A percentile compares a stretch with the other conserved stretches of the same genome.
These are phyloP conservation scores for Dispira simplex DNA, from an alignment of 192 early-diverging fungal genomes.

Conservation along the genomic window DNA sequence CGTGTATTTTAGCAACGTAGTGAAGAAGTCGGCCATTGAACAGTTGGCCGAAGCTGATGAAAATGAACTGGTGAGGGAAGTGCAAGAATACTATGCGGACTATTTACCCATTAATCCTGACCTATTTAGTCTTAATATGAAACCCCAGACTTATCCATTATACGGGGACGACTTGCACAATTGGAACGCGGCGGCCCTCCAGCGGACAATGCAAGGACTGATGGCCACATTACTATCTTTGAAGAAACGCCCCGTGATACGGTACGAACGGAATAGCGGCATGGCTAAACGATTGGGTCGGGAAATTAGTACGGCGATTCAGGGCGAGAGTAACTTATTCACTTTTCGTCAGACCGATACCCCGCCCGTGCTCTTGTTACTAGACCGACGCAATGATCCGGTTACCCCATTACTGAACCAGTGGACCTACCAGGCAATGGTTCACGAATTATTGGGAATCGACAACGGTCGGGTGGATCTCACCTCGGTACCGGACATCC, in stretches of 20 bases:
- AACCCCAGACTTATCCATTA: constrained; percentile 38
- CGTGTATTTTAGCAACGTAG: constrained; percentile 89
- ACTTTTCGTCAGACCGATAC: constrained; percentile 66
- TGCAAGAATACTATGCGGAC: constrained; percentile 95
- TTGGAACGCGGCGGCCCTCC: constrained; percentile 70
- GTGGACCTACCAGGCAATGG: constrained; percentile 99
- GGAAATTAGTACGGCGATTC: constrained; percentile 46
- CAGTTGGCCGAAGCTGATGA: constrained; percentile 90
- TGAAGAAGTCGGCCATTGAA: constrained; percentile 84
- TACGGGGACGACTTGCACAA: constrained; percentile 51
- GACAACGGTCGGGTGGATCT: constrained; percentile 86
- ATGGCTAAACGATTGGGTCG: constrained; percentile 71
- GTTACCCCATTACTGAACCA: constrained; percentile 87
- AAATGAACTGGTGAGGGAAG: constrained; percentile 82
- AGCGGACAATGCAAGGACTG: constrained; percentile 66
- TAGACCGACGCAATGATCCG: constrained; percentile 93
- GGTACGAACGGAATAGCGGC: constrained; percentile 69
- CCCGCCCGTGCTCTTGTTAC: constrained; percentile 72
- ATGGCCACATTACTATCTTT: constrained; percentile 59
- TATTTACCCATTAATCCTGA: constrained; percentile 70
- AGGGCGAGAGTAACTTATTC: constrained; percentile 43
- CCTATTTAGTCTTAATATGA: constrained; percentile 64
- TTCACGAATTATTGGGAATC: constrained; percentile 91
- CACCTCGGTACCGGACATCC: constrained; percentile 61
- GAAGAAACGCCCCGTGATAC: constrained; percentile 83